These are phyloP conservation scores for Aegilops tauschii DNA, from an alignment of 176 grass and related monocot genomes.

Conservation along the genomic window DNA sequence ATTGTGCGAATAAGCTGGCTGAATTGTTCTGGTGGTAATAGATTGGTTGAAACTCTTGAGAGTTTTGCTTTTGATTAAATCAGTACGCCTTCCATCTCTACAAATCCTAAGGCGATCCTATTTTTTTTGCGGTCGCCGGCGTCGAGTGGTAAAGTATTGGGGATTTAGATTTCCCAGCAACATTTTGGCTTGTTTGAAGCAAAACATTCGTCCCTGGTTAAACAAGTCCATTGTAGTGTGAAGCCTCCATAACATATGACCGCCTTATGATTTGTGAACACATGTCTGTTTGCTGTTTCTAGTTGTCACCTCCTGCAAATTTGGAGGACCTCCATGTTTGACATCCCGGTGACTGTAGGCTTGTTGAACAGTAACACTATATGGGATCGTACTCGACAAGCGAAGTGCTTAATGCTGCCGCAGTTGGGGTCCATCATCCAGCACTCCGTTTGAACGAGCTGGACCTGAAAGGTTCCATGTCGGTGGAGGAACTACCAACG, in stretches of 20 bases:
- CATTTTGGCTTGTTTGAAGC: not conserved
- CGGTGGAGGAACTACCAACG: conserved; percentile 50
- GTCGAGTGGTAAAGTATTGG: not conserved
- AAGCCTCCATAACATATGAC: not conserved
- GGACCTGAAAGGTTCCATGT: conserved; percentile 13
- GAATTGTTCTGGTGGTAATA: not conserved
- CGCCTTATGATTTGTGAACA: not conserved
- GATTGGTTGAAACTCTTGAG: not conserved
- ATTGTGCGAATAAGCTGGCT: not conserved
- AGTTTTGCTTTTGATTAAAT: not conserved
- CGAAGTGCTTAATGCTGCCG: conserved; percentile 56
- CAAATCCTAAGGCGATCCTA: not conserved
- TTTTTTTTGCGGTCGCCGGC: not conserved
- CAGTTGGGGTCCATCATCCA: conserved; percentile 60
- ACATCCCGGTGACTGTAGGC: not conserved
- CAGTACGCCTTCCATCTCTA: not conserved
- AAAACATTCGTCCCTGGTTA: not conserved
- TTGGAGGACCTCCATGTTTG: not conserved
- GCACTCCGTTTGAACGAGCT: conserved; percentile 48
- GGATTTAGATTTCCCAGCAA: not conserved
- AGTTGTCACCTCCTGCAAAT: not conserved
- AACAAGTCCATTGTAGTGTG: not conserved
- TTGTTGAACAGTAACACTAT: not conserved
- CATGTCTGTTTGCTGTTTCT: not conserved
- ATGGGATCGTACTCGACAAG: conserved; percentile 81